phyloP scores from a whole-genome alignment of 2,329 filamentous ascomycete species.

The Xylaria sp. region DNA sequence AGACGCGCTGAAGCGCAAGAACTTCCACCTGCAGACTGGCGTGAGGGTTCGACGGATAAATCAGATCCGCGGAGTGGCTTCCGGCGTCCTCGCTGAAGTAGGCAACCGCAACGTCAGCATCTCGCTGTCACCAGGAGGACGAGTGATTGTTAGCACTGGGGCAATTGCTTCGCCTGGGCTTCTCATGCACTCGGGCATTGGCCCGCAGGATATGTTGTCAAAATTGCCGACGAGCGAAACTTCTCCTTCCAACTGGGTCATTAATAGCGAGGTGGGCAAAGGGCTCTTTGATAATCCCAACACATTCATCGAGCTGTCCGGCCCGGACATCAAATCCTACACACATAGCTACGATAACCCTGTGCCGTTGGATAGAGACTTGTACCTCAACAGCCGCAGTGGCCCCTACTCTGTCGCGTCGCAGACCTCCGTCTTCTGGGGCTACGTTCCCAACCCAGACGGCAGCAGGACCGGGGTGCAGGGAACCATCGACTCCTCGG shows the following conservation, averaged over 20 bases:
- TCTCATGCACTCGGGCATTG: slow-evolving; percentile 49
- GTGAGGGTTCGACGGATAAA: slow-evolving; percentile 52
- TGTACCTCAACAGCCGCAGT: slow-evolving; percentile 54
- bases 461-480: slow-evolving; percentile 53
- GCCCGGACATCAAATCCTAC: slow-evolving; percentile 52
- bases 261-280: slow-evolving; percentile 54
- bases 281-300: slow-evolving; percentile 63
- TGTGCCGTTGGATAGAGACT: slow-evolving; percentile 46
- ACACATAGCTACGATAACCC: slow-evolving; percentile 53
- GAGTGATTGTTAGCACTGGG: slow-evolving; percentile 46
- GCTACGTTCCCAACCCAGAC: slow-evolving; percentile 49
- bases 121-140: slow-evolving; percentile 36
- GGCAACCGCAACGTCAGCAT: slow-evolving; percentile 42
- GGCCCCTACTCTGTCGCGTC: slow-evolving; percentile 60
- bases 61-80: slow-evolving; percentile 47
- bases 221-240: slow-evolving; percentile 28
- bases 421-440: slow-evolving; percentile 60
- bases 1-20: slow-evolving; percentile 46
- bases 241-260: slow-evolving; percentile 50
- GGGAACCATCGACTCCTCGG: slow-evolving; percentile 57
- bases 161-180: slow-evolving; percentile 43
- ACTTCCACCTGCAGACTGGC: slow-evolving; percentile 53
- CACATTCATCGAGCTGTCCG: slow-evolving; percentile 56
- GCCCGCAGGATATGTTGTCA: slow-evolving; percentile 33
- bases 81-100: slow-evolving; percentile 47